Conservation (phyloP, 1,139 yeast species). For the Zygosaccharomyces sapae region DNA sequence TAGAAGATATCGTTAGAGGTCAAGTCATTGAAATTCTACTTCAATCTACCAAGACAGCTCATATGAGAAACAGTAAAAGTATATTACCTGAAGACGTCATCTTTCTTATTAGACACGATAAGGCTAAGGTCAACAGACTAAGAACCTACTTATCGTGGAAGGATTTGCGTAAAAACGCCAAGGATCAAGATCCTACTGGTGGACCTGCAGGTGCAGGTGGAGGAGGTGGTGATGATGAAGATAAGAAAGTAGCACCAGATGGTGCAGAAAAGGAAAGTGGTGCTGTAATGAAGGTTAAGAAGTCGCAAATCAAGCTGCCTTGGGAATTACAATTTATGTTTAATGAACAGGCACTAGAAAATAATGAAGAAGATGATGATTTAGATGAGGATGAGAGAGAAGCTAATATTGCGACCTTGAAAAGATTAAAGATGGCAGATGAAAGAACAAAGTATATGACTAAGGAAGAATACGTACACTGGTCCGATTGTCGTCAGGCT, state of each 20-base stretch:
- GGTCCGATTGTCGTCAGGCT: conserved; percentile 98
- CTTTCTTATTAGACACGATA: conserved; percentile 86
- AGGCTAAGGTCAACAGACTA: conserved; percentile 86
- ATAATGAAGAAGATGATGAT: conserved; percentile 72
- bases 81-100: conserved; percentile 92
- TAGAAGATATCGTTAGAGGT: conserved; percentile 91
- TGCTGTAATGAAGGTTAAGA: conserved; percentile 65
- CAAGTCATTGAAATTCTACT: conserved; percentile 87
- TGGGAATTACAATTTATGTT: conserved; percentile 97
- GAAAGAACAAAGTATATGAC: conserved; percentile 94
- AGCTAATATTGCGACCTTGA: conserved; percentile 82
- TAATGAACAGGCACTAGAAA: conserved; percentile 78
- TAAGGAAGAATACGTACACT: conserved; percentile 92
- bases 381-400: conserved; percentile 79
- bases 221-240: conserved; percentile 40
- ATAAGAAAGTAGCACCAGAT: conserved; percentile 39
- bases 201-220: conserved; percentile 44
- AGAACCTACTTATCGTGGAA: conserved; percentile 95
- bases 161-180: conserved; percentile 94
- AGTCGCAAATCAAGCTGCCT: conserved; percentile 78
- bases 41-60: conserved; percentile 77
- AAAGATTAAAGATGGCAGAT: conserved; percentile 86
- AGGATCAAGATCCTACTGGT: conserved; percentile 85
- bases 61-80: conserved; percentile 74
- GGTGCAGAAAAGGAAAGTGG: conserved; percentile 46